phyloP scores from a whole-genome alignment of 164 flowering plant genomes.

The Nymphaea colorata region DNA sequence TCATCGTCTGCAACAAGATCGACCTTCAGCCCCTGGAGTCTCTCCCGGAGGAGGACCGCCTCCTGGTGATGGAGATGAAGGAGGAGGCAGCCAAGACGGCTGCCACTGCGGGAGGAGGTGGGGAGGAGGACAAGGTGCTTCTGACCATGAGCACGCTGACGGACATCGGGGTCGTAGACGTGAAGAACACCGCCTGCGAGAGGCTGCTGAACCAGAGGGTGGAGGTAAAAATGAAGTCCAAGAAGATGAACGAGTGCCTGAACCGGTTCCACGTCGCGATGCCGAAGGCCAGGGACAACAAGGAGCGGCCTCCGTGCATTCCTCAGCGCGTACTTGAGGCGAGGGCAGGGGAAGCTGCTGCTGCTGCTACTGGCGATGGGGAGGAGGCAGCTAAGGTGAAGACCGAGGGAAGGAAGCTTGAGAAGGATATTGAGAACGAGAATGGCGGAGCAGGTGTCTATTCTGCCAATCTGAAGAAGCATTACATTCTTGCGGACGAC shows the following conservation, averaged over 20 bases:
- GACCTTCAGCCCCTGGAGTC: conserved; percentile 81
- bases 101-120: conserved; percentile 55
- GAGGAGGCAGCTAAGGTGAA: conserved; percentile 32
- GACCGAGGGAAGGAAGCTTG: conserved; percentile 32
- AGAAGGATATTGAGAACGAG: conserved; percentile 72
- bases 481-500: conserved; percentile 54
- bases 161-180: conserved; percentile 73
- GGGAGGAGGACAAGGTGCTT: conserved; percentile 41
- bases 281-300: conserved; percentile 75
- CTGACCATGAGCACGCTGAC: conserved; percentile 84
- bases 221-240: conserved; percentile 78
- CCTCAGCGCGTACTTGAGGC: conserved; percentile 70
- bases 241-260: conserved; percentile 67
- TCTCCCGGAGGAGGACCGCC: conserved; percentile 66
- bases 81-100: conserved; percentile 75
- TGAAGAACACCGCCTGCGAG: conserved; percentile 85
- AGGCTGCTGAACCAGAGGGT: conserved; percentile 77
- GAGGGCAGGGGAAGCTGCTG: conserved; percentile 34
- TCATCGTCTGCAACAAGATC: conserved; percentile 83
- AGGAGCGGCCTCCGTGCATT: conserved; percentile 80
- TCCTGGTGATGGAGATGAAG: conserved; percentile 71
- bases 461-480: conserved; percentile 67
- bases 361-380: background rate
- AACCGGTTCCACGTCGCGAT: conserved; percentile 80
- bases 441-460: conserved; percentile 90